These are phyloP conservation scores for Arabidopsis arenosa DNA, from an alignment of 345 rosid genomes.

Conservation along the genomic window DNA sequence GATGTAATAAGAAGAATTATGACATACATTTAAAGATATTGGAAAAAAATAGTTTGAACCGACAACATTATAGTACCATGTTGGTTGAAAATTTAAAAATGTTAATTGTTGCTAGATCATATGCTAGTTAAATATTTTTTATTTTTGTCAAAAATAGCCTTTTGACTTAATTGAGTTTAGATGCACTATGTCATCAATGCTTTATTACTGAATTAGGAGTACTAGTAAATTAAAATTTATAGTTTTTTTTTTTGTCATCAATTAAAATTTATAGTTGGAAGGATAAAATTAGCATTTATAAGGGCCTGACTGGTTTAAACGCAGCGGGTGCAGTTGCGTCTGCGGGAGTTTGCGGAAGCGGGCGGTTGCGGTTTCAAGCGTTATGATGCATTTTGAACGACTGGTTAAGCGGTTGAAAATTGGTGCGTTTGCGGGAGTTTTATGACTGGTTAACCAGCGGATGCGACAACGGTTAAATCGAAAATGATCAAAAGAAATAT, in stretches of 20 bases:
- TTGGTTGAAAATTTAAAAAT: slow-evolving; percentile 24
- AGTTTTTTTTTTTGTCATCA: too few relatives aligned
- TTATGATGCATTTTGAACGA: too few relatives aligned
- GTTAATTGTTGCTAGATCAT: slow-evolving; percentile 28
- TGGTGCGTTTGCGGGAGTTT: too few relatives aligned
- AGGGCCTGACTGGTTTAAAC: too few relatives aligned
- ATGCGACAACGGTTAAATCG: too few relatives aligned
- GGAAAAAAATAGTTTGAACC: slow-evolving; percentile 23
- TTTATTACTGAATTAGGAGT: slow-evolving; percentile 1
- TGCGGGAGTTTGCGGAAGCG: too few relatives aligned
- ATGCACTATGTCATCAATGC: not conserved
- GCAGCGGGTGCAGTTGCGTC: too few relatives aligned
- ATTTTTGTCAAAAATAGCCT: not conserved
- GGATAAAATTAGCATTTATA: slow-evolving; percentile 4
- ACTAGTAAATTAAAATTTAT: not conserved
- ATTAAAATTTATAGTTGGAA: not conserved
- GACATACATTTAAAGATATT: slow-evolving; percentile 27
- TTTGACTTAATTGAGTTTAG: not conserved
- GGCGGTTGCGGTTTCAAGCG: too few relatives aligned
- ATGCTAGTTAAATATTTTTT: not conserved
- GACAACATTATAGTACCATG: slow-evolving; percentile 46
- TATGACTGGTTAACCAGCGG: too few relatives aligned
- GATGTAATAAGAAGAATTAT: slow-evolving; percentile 36
- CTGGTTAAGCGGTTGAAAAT: too few relatives aligned
- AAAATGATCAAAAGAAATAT: too few relatives aligned